Evolutionary conservation across 768 basidiomycete species (phyloP).

Genomic region (Mrakia blollopis): DNA sequence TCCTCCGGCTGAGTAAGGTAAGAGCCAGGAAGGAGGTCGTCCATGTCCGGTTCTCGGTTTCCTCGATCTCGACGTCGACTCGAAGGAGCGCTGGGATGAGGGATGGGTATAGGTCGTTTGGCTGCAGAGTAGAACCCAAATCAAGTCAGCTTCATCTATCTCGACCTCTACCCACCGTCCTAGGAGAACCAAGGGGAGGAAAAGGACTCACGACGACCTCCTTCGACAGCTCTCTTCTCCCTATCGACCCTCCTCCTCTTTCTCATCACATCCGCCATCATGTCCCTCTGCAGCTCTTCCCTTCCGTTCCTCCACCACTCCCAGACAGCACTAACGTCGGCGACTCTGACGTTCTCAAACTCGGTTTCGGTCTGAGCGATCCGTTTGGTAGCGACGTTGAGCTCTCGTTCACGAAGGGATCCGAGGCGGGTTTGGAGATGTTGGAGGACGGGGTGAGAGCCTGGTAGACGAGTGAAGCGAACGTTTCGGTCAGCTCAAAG

Average conservation of each 20-base stretch:
- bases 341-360: conserved; percentile 57
- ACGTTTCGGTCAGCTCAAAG: not conserved
- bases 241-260: conserved; percentile 80
- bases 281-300: conserved; percentile 73
- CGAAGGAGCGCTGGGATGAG: not conserved
- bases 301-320: conserved; percentile 80
- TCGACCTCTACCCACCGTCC: too few species aligned
- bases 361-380: conserved; percentile 63
- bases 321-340: conserved; percentile 76
- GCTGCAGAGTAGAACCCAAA: not conserved
- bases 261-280: conserved; percentile 83
- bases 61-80: conserved; percentile 9
- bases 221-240: conserved; percentile 70
- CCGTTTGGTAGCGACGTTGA: conserved; percentile 72
- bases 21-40: conserved; percentile 28
- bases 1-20: conserved; percentile 25
- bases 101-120: conserved; percentile 27
- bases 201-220: conserved; percentile 57
- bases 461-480: conserved; percentile 46
- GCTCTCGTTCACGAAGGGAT: conserved; percentile 70
- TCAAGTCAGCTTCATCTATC: not conserved
- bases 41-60: conserved; percentile 10
- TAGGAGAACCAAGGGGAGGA: not conserved
- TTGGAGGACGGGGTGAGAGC: conserved; percentile 76
- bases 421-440: conserved; percentile 74